These are phyloP conservation scores for Xylaria sp. DNA, from an alignment of 2,329 filamentous ascomycete genomes.

Conservation along the genomic window DNA sequence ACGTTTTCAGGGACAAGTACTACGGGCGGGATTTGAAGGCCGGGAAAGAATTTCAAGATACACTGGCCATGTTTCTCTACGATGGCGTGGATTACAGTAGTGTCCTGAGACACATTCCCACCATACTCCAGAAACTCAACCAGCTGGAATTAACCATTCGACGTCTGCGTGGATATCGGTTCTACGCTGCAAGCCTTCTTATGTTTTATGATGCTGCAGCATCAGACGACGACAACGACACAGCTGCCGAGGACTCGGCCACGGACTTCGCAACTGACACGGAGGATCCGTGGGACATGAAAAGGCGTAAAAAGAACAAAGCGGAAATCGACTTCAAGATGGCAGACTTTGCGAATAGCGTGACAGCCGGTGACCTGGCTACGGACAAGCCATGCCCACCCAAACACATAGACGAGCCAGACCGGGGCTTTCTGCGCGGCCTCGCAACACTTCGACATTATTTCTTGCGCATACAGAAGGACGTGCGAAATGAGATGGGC, in stretches of 20 bases:
- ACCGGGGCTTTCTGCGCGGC: constrained; percentile 89
- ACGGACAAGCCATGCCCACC: constrained; percentile 78
- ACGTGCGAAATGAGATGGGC: constrained; percentile 69
- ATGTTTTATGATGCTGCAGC: constrained; percentile 95
- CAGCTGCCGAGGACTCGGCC: constrained; percentile 65
- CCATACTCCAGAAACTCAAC: constrained; percentile 84
- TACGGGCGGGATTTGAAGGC: constrained; percentile 90
- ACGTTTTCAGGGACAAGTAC: constrained; percentile 98
- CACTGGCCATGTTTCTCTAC: constrained; percentile 88
- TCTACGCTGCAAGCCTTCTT: constrained; percentile 93
- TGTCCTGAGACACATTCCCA: constrained; percentile 86
- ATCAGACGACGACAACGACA: constrained; percentile 63
- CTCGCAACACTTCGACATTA: constrained; percentile 82
- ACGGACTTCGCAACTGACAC: constrained; percentile 69
- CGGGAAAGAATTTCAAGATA: constrained; percentile 87
- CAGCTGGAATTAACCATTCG: constrained; percentile 86
- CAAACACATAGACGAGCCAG: constrained; percentile 80
- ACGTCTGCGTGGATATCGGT: constrained; percentile 83
- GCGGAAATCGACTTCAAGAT: constrained; percentile 91
- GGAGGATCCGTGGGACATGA: constrained; percentile 59
- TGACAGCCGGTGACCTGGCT: constrained; percentile 83
- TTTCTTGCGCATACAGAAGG: constrained; percentile 86
- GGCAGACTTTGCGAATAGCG: constrained; percentile 97
- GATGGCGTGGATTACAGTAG: constrained; percentile 85
- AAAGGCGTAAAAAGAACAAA: constrained; percentile 60